phyloP scores from a whole-genome alignment of 2,329 filamentous ascomycete species.

The Pseudocercospora fijiensis region DNA sequence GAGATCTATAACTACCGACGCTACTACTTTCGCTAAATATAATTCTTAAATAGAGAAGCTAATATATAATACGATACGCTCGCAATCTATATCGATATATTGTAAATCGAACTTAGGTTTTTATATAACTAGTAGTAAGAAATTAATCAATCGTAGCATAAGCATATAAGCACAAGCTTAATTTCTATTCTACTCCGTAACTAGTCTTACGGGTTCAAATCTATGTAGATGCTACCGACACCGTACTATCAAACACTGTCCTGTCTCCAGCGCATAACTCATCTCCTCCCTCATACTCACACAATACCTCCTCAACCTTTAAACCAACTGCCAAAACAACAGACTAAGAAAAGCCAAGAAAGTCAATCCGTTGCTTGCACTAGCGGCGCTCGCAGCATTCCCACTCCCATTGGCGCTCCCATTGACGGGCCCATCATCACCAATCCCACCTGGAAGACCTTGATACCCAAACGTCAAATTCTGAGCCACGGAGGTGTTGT shows the following conservation, averaged over 20 bases:
- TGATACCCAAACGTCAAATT: slow-evolving; percentile 71
- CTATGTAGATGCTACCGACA: background rate
- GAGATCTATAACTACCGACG: slow-evolving; percentile 26
- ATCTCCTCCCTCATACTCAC: background rate
- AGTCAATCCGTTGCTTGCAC: slow-evolving; percentile 22
- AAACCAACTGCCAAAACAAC: background rate
- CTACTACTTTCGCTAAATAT: slow-evolving; percentile 20
- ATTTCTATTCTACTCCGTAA: too few species aligned
- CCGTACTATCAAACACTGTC: background rate
- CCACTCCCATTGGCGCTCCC: slow-evolving; percentile 27
- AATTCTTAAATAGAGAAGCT: too few species aligned
- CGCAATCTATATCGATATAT: too few species aligned
- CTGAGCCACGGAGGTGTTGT: slow-evolving; percentile 63
- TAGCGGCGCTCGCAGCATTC: background rate
- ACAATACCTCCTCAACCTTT: too few species aligned
- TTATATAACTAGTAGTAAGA: too few species aligned
- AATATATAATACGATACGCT: too few species aligned
- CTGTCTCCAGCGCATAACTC: background rate
- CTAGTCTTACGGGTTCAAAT: background rate
- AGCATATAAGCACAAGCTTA: too few species aligned
- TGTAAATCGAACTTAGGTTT: too few species aligned
- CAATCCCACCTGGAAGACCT: slow-evolving; percentile 41
- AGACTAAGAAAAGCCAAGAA: slow-evolving; percentile 21
- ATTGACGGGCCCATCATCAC: slow-evolving; percentile 25
- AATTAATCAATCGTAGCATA: too few species aligned